Evolutionary conservation across 2,329 filamentous ascomycete species (phyloP).

Genomic region (Sporothrix globosa): DNA sequence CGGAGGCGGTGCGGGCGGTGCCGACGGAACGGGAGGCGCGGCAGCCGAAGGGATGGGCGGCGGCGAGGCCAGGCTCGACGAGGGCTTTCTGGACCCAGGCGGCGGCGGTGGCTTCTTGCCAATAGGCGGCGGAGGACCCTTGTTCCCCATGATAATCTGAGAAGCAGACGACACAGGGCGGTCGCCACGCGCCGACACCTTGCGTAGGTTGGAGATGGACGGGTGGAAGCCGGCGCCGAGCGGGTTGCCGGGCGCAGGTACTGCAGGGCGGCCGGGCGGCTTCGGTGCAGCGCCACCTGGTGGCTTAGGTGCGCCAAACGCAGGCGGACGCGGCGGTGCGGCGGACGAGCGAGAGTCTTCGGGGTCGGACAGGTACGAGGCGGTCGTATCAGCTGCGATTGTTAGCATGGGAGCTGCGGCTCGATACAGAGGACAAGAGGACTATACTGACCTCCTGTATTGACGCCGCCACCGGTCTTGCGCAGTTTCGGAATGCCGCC

Average conservation of each 20-base stretch:
- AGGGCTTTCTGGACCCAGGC: conserved; percentile 63
- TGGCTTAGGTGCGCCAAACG: conserved; percentile 59
- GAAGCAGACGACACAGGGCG: conserved; percentile 65
- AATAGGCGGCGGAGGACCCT: conserved; percentile 75
- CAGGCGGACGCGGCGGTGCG: conserved; percentile 59
- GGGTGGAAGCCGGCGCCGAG: conserved; percentile 48
- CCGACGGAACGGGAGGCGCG: conserved; percentile 47
- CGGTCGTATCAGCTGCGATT: conserved; percentile 61
- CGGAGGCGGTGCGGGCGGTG: conserved; percentile 49
- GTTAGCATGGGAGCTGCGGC: background rate
- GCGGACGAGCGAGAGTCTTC: conserved; percentile 59
- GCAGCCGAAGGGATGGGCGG: conserved; percentile 45
- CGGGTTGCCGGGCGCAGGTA: conserved; percentile 40
- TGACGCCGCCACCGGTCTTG: conserved; percentile 78
- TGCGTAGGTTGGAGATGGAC: conserved; percentile 64
- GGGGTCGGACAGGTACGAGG: conserved; percentile 81
- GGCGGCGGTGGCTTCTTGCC: conserved; percentile 74
- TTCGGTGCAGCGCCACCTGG: conserved; percentile 63
- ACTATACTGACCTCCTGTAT: conserved; percentile 64
- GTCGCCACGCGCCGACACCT: conserved; percentile 51
- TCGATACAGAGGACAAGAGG: too few species aligned
- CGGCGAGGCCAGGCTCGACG: conserved; percentile 38
- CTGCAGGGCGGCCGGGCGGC: conserved; percentile 59
- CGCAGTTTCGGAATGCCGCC: conserved; percentile 95
- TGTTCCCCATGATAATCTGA: conserved; percentile 52